Evolutionary conservation across 805 yeast species (phyloP).

Genomic region (Kodamaea sagamina): DNA sequence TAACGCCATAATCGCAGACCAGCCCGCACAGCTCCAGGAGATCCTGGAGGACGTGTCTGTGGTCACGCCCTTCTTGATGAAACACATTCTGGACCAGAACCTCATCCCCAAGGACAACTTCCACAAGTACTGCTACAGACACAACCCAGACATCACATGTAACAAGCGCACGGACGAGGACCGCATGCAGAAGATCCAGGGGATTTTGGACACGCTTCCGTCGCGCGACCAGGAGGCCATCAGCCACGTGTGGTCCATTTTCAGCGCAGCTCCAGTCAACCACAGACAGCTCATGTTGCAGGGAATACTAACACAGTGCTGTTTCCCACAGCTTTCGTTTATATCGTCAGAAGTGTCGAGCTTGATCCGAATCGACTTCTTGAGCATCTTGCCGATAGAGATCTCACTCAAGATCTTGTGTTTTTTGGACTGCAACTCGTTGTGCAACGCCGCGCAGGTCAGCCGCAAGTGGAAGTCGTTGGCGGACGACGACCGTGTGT

Average conservation of each 20-base stretch:
- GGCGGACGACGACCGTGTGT: conserved; percentile 95
- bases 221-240: conserved; percentile 75
- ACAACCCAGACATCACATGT: conserved; percentile 83
- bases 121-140: conserved; percentile 84
- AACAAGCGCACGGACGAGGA: conserved; percentile 66
- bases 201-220: conserved; percentile 57
- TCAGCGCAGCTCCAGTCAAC: conserved; percentile 68
- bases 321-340: conserved; percentile 91
- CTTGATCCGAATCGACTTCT: conserved; percentile 84
- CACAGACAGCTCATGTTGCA: conserved; percentile 76
- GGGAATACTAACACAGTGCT: conserved; percentile 85
- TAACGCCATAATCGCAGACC: conserved; percentile 5
- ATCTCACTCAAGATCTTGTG: conserved; percentile 81
- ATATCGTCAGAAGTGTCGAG: conserved; percentile 77
- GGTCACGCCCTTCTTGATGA: conserved; percentile 43
- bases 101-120: conserved; percentile 51
- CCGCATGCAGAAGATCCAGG: conserved; percentile 66
- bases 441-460: conserved; percentile 93
- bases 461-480: conserved; percentile 80
- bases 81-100: conserved; percentile 45
- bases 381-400: conserved; percentile 82
- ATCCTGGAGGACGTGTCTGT: conserved; percentile 26
- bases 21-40: background rate
- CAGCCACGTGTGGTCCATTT: conserved; percentile 80
- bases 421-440: conserved; percentile 88